A percentile compares a stretch with the other conserved stretches of the same genome.
Conservation (phyloP, 352 stramenopile genomes). For the Pythium apleroticum region DNA sequence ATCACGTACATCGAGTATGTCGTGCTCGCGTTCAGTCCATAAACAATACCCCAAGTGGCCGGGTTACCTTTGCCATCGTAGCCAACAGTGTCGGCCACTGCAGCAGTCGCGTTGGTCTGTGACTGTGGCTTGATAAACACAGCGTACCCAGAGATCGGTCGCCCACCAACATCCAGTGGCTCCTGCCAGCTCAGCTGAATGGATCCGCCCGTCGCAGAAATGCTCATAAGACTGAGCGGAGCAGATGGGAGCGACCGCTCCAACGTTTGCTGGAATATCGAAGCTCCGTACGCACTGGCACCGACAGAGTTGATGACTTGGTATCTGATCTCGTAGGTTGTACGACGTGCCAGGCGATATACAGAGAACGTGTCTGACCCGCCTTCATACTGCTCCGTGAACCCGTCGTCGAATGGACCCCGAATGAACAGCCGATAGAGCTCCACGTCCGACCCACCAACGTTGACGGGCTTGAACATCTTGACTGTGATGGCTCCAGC, state of each 20-base stretch:
- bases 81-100: constrained; percentile 24
- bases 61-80: constrained; percentile 44
- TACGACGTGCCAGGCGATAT: constrained; percentile 36
- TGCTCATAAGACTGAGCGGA: constrained; percentile 32
- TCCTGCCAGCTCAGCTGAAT: constrained; percentile 45
- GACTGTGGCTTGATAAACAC: constrained; percentile 32
- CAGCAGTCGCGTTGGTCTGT: not conserved
- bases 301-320: constrained; percentile 49
- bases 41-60: constrained; percentile 12
- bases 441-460: constrained; percentile 45
- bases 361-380: constrained; percentile 23
- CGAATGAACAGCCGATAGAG: constrained; percentile 43
- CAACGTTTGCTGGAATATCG: constrained; percentile 33
- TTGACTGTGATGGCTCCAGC: constrained; percentile 52
- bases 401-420: constrained; percentile 25
- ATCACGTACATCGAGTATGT: constrained; percentile 27
- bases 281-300: constrained; percentile 34
- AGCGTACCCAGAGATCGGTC: constrained; percentile 45
- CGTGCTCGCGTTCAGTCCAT: constrained; percentile 27
- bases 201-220: constrained; percentile 39
- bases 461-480: constrained; percentile 52
- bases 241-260: constrained; percentile 42
- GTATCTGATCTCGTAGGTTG: constrained; percentile 48
- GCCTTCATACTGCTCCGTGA: constrained; percentile 34
- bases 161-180: constrained; percentile 54